Evolutionary conservation across 2,329 filamentous ascomycete genomes (phyloP), one percentile per base, ranked within the genome.

Genomic region (Ophiobolus disseminans): DNA sequence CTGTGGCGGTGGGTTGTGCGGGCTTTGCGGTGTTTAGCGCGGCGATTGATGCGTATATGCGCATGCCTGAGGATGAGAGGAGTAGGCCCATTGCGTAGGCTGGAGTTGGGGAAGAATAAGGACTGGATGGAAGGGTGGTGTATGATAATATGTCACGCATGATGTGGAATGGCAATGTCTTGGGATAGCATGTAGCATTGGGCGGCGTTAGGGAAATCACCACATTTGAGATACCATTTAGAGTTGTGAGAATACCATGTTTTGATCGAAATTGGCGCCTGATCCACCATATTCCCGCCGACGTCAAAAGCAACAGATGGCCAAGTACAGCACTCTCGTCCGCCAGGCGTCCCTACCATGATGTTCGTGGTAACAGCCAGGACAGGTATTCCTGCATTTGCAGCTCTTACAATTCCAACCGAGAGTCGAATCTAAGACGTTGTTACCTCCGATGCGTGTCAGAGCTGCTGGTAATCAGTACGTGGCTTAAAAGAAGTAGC

Each of bases 11-110:
- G 3, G 94, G 94, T 1, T 97, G 93, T 73, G 89, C 86, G 10
- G 94, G 93, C 1, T 99, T 99, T 74, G 94, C 94, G 47, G 92
- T 90, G 1, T 97, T 97, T 65, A 90, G 86, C 72, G 86, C 89
- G 11, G 93, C 92, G 0, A 97, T 97, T 70, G 93, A 97, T 80
- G 86, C 85, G 26, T 97, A 91, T 72, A 90, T 97, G 90, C 57
- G 73, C 26, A 68, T 73, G 70, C 70, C 70, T 2, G 72, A 74
- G 51, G 72, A 75, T 50, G 73, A 75, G 60, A 66, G 60, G 52
- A 72, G 71, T 61, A 65, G 63, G 34, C 71, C 73, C 31, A 74
- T 75, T 48, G 69, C 70, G 6, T 74, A 65, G 45, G 25, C 5
- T 22, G 40, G 20, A 26, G 23, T 6, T 7, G 23, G 23, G 23